phyloP scores from a whole-genome alignment of 768 basidiomycete genomes.

The Naganishia vishniacii region DNA sequence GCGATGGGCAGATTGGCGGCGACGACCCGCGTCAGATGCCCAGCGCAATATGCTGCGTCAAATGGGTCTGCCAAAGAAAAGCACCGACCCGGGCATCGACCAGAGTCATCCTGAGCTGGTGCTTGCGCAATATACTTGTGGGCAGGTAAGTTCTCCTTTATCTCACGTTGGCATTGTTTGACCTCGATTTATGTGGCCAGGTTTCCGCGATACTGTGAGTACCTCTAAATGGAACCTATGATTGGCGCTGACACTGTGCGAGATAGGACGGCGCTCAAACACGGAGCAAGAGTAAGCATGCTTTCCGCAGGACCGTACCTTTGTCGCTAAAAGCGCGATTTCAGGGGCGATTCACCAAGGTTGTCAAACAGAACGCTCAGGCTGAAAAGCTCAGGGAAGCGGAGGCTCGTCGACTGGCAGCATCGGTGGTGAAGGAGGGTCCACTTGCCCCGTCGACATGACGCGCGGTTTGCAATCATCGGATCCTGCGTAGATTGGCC shows the following conservation, averaged over 20 bases:
- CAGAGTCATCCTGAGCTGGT: not conserved
- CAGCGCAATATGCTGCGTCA: conserved; percentile 32
- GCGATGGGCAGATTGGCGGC: conserved; percentile 39
- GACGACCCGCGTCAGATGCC: conserved; percentile 31
- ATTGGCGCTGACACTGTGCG: not conserved
- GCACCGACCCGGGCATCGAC: not conserved
- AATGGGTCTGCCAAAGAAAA: conserved; percentile 22
- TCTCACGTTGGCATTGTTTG: too few relatives aligned
- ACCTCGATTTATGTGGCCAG: not conserved
- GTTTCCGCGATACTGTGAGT: conserved; percentile 20
- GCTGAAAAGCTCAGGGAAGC: not conserved
- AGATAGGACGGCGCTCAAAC: conserved; percentile 23
- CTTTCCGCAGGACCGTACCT: not conserved
- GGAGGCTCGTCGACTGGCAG: conserved; percentile 1
- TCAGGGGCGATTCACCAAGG: conserved; percentile 7
- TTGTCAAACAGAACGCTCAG: not conserved
- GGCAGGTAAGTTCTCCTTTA: not conserved
- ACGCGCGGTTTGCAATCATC: not conserved
- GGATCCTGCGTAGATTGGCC: too few relatives aligned
- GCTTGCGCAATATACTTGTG: not conserved
- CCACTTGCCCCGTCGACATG: not conserved
- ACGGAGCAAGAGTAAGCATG: conserved; percentile 19
- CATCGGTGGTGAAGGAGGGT: not conserved
- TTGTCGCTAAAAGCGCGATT: not conserved
- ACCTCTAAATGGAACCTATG: not conserved